Conservation (phyloP, 768 basidiomycete genomes). For the Hebeloma cylindrosporum region DNA sequence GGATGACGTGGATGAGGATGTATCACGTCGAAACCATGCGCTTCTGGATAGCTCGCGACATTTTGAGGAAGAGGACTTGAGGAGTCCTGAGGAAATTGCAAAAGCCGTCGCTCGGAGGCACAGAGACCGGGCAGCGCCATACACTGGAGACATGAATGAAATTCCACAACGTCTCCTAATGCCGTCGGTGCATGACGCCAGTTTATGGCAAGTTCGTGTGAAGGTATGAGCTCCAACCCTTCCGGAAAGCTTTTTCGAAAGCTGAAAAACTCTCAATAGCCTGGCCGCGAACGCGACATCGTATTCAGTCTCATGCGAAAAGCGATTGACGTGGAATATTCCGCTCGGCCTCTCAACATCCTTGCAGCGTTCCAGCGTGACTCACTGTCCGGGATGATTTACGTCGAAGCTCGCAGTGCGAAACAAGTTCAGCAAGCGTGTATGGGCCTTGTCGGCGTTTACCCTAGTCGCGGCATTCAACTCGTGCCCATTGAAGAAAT, state of each 20-base stretch:
- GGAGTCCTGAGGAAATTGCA: slow-evolving; percentile 83
- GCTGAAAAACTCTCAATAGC: slow-evolving; percentile 40
- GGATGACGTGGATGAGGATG: slow-evolving; percentile 68
- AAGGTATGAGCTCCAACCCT: slow-evolving; percentile 71
- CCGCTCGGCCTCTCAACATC: slow-evolving; percentile 77
- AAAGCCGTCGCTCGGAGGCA: slow-evolving; percentile 80
- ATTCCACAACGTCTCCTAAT: slow-evolving; percentile 92
- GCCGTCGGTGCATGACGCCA: slow-evolving; percentile 96
- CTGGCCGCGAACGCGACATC: slow-evolving; percentile 89
- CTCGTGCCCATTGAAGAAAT: slow-evolving; percentile 97
- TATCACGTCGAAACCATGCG: slow-evolving; percentile 60
- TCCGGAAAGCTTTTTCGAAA: background rate
- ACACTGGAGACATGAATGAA: slow-evolving; percentile 90
- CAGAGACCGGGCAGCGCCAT: slow-evolving; percentile 63
- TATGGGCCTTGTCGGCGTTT: slow-evolving; percentile 91
- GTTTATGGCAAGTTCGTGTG: slow-evolving; percentile 92
- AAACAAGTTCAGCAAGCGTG: slow-evolving; percentile 85
- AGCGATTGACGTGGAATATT: slow-evolving; percentile 80
- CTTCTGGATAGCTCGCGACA: slow-evolving; percentile 63
- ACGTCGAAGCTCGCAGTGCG: slow-evolving; percentile 89
- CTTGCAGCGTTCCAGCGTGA: slow-evolving; percentile 95
- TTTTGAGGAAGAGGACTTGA: slow-evolving; percentile 68
- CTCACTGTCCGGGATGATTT: slow-evolving; percentile 93
- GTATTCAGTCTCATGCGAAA: slow-evolving; percentile 95
- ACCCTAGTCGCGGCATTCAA: slow-evolving; percentile 74